Percentiles rank a stretch among this genome's conserved stretches.
These are phyloP conservation scores for Fusarium sp. DNA, from an alignment of 2,329 filamentous ascomycete species.

Conservation along the genomic window DNA sequence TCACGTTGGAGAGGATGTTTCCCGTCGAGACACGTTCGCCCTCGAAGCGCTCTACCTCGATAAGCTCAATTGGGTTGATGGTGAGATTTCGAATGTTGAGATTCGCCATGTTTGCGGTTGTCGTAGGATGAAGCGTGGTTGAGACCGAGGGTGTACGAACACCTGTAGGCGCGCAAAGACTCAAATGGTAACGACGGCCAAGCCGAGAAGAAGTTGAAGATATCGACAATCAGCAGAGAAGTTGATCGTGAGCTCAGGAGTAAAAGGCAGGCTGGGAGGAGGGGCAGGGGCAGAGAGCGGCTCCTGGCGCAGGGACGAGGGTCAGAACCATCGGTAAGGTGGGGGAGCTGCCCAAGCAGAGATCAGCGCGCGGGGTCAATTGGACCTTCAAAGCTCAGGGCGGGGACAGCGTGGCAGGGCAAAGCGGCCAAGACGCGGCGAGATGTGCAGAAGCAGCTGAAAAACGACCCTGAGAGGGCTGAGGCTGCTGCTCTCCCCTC, in stretches of 20 bases:
- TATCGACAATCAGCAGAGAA: not conserved
- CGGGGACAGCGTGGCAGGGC: slow-evolving; percentile 7
- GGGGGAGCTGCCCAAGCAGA: slow-evolving; percentile 7
- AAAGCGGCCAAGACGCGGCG: not conserved
- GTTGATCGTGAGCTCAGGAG: slow-evolving; percentile 2
- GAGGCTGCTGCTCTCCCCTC: not conserved
- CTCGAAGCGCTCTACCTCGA: slow-evolving; percentile 75
- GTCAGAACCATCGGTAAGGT: not conserved
- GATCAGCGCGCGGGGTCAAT: slow-evolving; percentile 16
- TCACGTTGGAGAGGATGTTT: slow-evolving; percentile 56
- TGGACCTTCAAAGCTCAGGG: slow-evolving; percentile 1
- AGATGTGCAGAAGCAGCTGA: slow-evolving; percentile 6
- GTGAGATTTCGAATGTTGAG: slow-evolving; percentile 86
- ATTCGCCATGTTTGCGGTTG: slow-evolving; percentile 52
- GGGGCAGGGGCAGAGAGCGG: not conserved
- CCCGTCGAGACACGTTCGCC: slow-evolving; percentile 53
- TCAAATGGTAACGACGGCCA: not conserved
- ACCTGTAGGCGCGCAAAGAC: not conserved
- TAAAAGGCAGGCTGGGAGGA: not conserved
- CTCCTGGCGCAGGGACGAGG: slow-evolving; percentile 1
- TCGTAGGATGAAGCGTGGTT: not conserved
- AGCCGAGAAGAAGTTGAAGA: not conserved
- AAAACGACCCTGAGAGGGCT: not conserved
- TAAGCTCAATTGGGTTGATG: slow-evolving; percentile 73
- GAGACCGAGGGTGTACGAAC: not conserved